These are phyloP conservation scores for Myriosclerotinia curreyana DNA, from an alignment of 2,329 filamentous ascomycete genomes.

Conservation along the genomic window DNA sequence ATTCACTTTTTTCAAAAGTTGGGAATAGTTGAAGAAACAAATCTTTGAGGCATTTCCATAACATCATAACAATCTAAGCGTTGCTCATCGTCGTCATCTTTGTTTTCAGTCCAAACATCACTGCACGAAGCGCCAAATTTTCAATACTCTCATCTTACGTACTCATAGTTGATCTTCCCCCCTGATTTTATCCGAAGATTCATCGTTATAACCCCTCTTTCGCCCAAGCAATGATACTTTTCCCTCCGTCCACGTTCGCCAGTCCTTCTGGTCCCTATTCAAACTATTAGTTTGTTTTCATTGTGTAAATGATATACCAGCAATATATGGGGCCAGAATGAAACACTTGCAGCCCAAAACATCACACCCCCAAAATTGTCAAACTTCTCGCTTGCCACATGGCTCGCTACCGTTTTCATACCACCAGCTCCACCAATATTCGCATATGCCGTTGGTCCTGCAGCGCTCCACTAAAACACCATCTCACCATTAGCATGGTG, in stretches of 20 bases:
- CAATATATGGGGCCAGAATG: neutral
- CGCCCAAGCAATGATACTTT: constrained; percentile 33
- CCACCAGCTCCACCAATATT: constrained; percentile 30
- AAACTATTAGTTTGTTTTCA: too few species aligned
- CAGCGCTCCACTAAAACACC: constrained; percentile 29
- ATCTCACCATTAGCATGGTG: neutral
- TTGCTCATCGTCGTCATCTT: neutral
- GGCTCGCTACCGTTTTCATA: constrained; percentile 37
- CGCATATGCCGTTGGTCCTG: constrained; percentile 39
- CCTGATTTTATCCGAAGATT: neutral
- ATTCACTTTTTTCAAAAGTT: neutral
- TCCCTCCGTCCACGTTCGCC: constrained; percentile 35
- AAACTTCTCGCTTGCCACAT: constrained; percentile 35
- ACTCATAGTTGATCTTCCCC: neutral
- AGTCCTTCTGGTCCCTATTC: constrained; percentile 26
- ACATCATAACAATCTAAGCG: neutral
- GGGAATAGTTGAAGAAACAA: neutral
- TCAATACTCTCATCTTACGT: neutral
- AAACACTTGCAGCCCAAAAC: constrained; percentile 39
- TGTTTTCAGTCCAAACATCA: neutral
- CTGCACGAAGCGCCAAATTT: neutral
- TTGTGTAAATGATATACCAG: neutral
- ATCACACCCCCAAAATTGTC: constrained; percentile 43
- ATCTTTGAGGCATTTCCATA: too few species aligned
- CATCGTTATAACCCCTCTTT: constrained; percentile 28